phyloP scores from a whole-genome alignment of 371 early-diverging fungal species.

The Vairimorpha necatrix region DNA sequence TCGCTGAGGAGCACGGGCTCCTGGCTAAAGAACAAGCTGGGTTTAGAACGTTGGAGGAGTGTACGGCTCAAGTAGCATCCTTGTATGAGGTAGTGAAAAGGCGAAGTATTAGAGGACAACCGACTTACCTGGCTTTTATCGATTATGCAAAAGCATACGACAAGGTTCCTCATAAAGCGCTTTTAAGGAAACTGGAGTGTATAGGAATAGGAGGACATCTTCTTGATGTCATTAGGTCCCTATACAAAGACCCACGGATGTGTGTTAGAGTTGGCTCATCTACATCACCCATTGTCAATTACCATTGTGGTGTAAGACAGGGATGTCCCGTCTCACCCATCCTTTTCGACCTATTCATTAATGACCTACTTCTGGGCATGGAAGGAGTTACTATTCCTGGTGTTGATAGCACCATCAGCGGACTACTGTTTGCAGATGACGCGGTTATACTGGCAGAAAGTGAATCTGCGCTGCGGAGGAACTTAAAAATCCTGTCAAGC shows the following conservation, averaged over 20 bases:
- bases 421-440: constrained; percentile 44
- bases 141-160: constrained; percentile 40
- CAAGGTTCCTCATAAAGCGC: constrained; percentile 21
- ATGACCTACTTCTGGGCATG: constrained; percentile 17
- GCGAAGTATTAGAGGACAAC: constrained; percentile 4
- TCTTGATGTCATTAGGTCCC: not conserved
- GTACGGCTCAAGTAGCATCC: constrained; percentile 22
- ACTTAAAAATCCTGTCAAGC: not conserved
- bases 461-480: not conserved
- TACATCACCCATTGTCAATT: not conserved
- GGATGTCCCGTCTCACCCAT: constrained; percentile 35
- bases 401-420: not conserved
- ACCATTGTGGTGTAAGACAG: constrained; percentile 34
- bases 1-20: not conserved
- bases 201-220: constrained; percentile 11
- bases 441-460: constrained; percentile 37
- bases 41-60: constrained; percentile 24
- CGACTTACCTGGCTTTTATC: constrained; percentile 10
- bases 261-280: constrained; percentile 11
- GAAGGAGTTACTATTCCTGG: constrained; percentile 16
- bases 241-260: constrained; percentile 10
- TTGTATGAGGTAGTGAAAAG: constrained; percentile 17
- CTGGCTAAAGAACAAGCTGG: constrained; percentile 31
- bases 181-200: constrained; percentile 18
- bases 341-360: constrained; percentile 35